Percentiles rank a stretch among this genome's conserved stretches.
phyloP scores from a whole-genome alignment of 208 protist species.

The Acanthamoeba sp. region DNA sequence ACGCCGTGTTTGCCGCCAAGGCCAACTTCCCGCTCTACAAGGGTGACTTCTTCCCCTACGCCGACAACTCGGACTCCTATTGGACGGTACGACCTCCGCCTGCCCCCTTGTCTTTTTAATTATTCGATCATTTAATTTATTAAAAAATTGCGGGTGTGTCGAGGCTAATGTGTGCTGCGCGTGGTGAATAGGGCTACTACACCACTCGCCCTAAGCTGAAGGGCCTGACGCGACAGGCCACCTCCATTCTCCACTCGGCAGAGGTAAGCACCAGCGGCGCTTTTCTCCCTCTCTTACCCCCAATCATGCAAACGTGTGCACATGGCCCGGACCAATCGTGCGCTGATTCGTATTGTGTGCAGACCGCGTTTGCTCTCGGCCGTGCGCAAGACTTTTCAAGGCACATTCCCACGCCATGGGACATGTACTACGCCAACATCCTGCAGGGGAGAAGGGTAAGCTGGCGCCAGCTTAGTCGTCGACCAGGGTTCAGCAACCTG shows the following conservation, averaged over 20 bases:
- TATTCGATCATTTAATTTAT: too few relatives aligned
- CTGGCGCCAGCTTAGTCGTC: neutral
- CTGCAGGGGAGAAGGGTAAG: neutral
- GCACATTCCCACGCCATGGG: slow-evolving; percentile 1
- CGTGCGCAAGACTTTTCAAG: neutral
- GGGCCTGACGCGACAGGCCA: slow-evolving; percentile 21
- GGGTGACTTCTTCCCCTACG: slow-evolving; percentile 89
- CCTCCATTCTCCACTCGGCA: slow-evolving; percentile 46
- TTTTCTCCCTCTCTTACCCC: too few relatives aligned
- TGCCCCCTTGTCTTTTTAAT: too few relatives aligned
- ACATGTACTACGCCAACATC: neutral
- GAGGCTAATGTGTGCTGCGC: neutral
- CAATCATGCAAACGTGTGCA: too few relatives aligned
- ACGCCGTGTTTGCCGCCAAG: slow-evolving; percentile 60
- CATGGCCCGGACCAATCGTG: too few relatives aligned
- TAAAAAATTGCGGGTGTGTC: neutral
- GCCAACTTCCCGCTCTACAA: slow-evolving; percentile 79
- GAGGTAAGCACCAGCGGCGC: slow-evolving; percentile 38
- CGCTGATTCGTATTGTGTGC: neutral
- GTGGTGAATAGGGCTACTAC: slow-evolving; percentile 81
- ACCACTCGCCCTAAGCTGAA: slow-evolving; percentile 83
- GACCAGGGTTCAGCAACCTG: neutral
- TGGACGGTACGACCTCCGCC: slow-evolving; percentile 80
- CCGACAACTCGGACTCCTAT: slow-evolving; percentile 84
- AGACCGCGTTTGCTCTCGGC: neutral